Base-by-base conservation (phyloP, 2,329 filamentous ascomycete genomes). In the Colletotrichum filicis region DNA sequence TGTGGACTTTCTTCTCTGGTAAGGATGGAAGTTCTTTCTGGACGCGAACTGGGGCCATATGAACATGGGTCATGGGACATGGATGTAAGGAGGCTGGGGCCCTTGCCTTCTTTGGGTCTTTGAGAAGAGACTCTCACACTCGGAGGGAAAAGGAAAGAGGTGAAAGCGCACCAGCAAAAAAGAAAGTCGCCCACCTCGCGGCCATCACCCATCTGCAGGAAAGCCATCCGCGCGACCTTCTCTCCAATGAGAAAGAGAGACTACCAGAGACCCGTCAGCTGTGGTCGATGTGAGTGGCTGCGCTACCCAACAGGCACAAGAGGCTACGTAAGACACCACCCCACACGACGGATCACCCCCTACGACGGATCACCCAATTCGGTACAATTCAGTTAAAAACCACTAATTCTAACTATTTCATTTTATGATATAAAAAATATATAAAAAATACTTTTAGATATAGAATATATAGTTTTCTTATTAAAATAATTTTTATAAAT, bases 21-120 rank as follows among this genome's bases (percentile, higher is more conserved):
- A 60, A 68, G 66, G 66, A 63, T 56, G 22, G 16, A 8, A 28
- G 35, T 59, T 68, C 69, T 62, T 69, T 69, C 53, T 69, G 42
- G 53, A 59, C 22, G 14, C 30, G 30, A 35, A 32, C 22, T 30
- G 46, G 28, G 9, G 42, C 19, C 16, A n/a, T 49, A 49, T 49
- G 42, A 22, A 22, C 61, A 63, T 63, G 46, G 61, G 61, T n/a
- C 22, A 30, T 49, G 46, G 32, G 22, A 26, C 42, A 32, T 42
- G 35, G 11, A 49, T 37, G 61, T 22, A 55, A 55, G 28, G 42
- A 59, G 52, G 58, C 8, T 62, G 55, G 62, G 55, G 53, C 59
- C 42, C 66, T 69, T 69, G 66, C 58, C 64, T 60, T 64, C 55
- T 72, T 63, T 59, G 24, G 24, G 32, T 22, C 19, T 7, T 49